Conservation (phyloP, 352 stramenopile species). For the Phytophthora palmivora region DNA sequence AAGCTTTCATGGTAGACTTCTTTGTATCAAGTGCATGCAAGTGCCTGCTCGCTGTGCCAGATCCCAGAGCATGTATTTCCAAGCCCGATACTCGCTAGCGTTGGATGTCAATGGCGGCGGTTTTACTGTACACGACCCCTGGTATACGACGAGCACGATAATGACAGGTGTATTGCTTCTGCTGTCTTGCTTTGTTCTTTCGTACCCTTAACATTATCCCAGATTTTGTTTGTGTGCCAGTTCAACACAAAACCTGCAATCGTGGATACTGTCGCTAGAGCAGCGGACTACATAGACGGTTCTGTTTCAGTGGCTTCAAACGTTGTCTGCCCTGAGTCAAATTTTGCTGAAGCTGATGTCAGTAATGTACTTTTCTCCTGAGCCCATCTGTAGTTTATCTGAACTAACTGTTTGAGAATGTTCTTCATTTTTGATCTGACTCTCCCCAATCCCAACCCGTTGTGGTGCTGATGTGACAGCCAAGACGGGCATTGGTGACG, state of each 20-base stretch:
- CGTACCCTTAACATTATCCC: slow-evolving; percentile 5
- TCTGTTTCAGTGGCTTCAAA: too few species aligned
- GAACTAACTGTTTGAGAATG: slow-evolving; percentile 7
- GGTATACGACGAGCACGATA: background rate
- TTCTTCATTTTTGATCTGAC: slow-evolving; percentile 12
- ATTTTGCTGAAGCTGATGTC: too few species aligned
- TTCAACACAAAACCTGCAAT: slow-evolving; percentile 7
- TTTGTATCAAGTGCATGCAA: too few species aligned
- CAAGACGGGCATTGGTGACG: too few species aligned
- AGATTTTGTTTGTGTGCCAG: slow-evolving; percentile 17
- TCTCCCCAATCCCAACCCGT: slow-evolving; percentile 10
- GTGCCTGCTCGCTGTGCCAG: too few species aligned
- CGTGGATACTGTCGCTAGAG: slow-evolving; percentile 9
- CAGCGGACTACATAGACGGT: background rate
- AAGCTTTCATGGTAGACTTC: too few species aligned
- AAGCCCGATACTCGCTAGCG: background rate
- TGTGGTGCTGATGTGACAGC: background rate
- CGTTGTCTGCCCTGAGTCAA: background rate
- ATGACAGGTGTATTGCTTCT: slow-evolving; percentile 1
- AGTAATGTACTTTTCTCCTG: too few species aligned
- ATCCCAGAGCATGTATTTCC: background rate
- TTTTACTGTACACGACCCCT: background rate
- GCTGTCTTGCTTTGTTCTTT: background rate
- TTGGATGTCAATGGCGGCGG: background rate
- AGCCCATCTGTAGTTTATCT: too few species aligned